Percentiles rank a stretch among this genome's conserved stretches.
Evolutionary conservation across 1,284 basidiomycete species (phyloP).

Genomic region (Malassezia restricta): DNA sequence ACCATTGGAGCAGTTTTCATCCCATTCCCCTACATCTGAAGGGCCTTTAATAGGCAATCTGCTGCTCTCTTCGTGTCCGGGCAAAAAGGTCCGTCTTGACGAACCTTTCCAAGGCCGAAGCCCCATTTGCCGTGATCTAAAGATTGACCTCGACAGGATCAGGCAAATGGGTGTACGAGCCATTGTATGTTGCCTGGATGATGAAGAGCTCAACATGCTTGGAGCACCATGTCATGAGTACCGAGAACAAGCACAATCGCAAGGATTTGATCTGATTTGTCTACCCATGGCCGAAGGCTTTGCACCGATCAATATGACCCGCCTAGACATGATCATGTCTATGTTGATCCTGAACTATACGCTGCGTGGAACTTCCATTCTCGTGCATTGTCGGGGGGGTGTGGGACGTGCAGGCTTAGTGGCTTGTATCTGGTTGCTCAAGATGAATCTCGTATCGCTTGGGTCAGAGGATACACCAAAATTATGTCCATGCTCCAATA

Average conservation of each 20-base stretch:
- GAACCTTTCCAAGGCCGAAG: slow-evolving; percentile 69
- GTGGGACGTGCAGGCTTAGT: slow-evolving; percentile 86
- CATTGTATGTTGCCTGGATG: slow-evolving; percentile 75
- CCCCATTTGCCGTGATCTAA: slow-evolving; percentile 71
- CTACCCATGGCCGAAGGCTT: slow-evolving; percentile 81
- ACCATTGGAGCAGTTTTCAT: background rate
- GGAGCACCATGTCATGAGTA: slow-evolving; percentile 76
- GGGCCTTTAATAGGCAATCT: slow-evolving; percentile 62
- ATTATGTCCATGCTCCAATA: background rate
- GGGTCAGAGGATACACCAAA: background rate
- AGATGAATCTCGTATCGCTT: slow-evolving; percentile 60
- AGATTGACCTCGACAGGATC: slow-evolving; percentile 65
- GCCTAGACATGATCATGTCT: slow-evolving; percentile 64
- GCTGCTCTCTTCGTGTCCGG: slow-evolving; percentile 80
- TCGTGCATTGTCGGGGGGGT: slow-evolving; percentile 87
- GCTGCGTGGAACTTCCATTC: slow-evolving; percentile 59
- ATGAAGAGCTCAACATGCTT: slow-evolving; percentile 69
- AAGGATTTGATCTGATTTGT: slow-evolving; percentile 66
- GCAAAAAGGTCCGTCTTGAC: slow-evolving; percentile 79
- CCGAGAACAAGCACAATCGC: slow-evolving; percentile 53
- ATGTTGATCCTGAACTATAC: slow-evolving; percentile 64
- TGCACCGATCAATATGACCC: slow-evolving; percentile 65
- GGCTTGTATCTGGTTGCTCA: slow-evolving; percentile 83
- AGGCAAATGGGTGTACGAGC: slow-evolving; percentile 64
- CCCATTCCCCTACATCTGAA: background rate